Conservation (phyloP, 306 rosid species). For the Cercis canadensis region DNA sequence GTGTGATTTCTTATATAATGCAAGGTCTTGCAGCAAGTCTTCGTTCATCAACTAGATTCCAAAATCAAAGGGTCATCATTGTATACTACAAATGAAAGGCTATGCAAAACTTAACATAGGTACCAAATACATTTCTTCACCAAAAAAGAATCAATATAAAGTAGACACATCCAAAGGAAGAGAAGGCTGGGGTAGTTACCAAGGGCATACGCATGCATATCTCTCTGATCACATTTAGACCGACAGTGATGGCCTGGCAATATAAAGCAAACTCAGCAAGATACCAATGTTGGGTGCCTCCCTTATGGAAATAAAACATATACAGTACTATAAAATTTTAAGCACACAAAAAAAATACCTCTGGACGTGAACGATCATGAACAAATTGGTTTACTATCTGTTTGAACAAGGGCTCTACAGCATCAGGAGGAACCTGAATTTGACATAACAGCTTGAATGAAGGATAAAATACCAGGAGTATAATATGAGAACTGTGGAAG, state of each 20-base stretch:
- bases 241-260: slow-evolving; percentile 89
- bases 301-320: neutral
- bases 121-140: slow-evolving; percentile 22
- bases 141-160: slow-evolving; percentile 1
- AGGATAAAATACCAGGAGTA: slow-evolving; percentile 9
- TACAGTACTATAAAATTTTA: slow-evolving; percentile 9
- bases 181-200: slow-evolving; percentile 56
- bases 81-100: slow-evolving; percentile 9
- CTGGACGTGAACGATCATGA: slow-evolving; percentile 90
- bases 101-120: slow-evolving; percentile 20
- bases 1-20: slow-evolving; percentile 86
- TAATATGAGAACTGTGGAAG: neutral
- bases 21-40: slow-evolving; percentile 94
- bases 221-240: slow-evolving; percentile 81
- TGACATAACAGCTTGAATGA: slow-evolving; percentile 34
- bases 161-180: slow-evolving; percentile 21
- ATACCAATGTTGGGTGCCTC: slow-evolving; percentile 18
- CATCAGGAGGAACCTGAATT: slow-evolving; percentile 89
- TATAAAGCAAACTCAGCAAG: slow-evolving; percentile 39
- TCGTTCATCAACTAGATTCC: slow-evolving; percentile 82
- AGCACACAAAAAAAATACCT: slow-evolving; percentile 55
- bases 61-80: slow-evolving; percentile 39
- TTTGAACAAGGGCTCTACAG: slow-evolving; percentile 79
- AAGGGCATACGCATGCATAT: slow-evolving; percentile 87
- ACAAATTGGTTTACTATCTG: slow-evolving; percentile 88